Evolutionary conservation across 441 rosid genomes (phyloP), one percentile per base, ranked within the genome.

Genomic region (Jatropha multifida): DNA sequence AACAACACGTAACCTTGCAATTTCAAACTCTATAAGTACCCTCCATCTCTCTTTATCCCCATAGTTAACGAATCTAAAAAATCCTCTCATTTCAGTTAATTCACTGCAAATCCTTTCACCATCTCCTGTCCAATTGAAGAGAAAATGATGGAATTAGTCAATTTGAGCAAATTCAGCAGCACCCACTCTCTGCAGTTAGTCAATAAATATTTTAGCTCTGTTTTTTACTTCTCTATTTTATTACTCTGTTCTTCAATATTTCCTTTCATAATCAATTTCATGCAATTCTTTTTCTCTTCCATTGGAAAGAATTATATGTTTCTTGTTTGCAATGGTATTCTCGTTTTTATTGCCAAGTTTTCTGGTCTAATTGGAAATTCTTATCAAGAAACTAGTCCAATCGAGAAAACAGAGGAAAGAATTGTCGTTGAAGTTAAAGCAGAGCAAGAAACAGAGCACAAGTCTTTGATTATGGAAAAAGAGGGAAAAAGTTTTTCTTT

Each of bases 261-360:
- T 58, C 79, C 86, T 32, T 41, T 73, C 42, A 37, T 82, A 11
- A 71, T 75, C 73, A 70, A 68, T 54, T 74, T 81, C 58, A 65
- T 56, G 37, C 79, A 84, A 42, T 70, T 68, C 72, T 66, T 81
- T 38, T 62, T 78, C 81, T 65, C 58, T 62, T 74, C 7, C 64
- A 75, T 84, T 49, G 84, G 79, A 81, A 92, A 93, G 92, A 88
- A 75, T 71, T 85, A 81, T 83, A 83, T 90, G 88, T 93, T 93
- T 80, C 83, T 93, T 40, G 83, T 93, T 27, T 93, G 94, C 81
- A 93, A 93, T 76, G 96, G 96, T 6, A 89, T 93, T 65, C 83
- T 93, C 8, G 86, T 84, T 60, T 42, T 93, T n/a, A 75, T 93
- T 15, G 66, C 81, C 61, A 85, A 81, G 78, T 85, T 73, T 81